Conservation (phyloP, 2,329 filamentous ascomycete genomes). For the Arthroderma sp. region DNA sequence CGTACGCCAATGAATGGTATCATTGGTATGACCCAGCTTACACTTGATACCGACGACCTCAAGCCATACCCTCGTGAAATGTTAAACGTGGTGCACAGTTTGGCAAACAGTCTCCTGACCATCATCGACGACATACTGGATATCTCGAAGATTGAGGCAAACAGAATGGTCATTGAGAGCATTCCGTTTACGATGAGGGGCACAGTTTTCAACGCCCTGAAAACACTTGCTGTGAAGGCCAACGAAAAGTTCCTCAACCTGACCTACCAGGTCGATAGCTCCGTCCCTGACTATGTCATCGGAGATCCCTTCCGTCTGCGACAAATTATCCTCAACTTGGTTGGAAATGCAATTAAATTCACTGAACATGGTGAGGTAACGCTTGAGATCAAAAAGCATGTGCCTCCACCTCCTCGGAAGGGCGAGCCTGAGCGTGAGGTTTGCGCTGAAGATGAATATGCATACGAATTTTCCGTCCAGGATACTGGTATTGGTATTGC, state of each 20-base stretch:
- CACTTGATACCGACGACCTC: conserved; percentile 85
- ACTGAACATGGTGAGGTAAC: conserved; percentile 95
- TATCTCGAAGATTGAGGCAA: conserved; percentile 73
- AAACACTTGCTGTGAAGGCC: conserved; percentile 91
- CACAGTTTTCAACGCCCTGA: conserved; percentile 93
- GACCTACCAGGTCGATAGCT: conserved; percentile 85
- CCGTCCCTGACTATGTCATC: conserved; percentile 86
- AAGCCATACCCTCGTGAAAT: conserved; percentile 95
- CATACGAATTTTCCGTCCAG: conserved; percentile 88
- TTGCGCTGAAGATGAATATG: conserved; percentile 64
- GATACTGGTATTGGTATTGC: conserved; percentile 97
- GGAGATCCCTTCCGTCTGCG: conserved; percentile 92
- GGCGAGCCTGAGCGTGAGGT: conserved; percentile 55
- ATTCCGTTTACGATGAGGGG: conserved; percentile 91
- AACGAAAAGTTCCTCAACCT: conserved; percentile 91
- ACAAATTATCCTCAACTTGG: conserved; percentile 93
- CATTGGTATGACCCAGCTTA: conserved; percentile 95
- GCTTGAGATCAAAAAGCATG: conserved; percentile 53
- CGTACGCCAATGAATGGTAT: conserved; percentile 96
- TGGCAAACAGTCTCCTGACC: conserved; percentile 89
- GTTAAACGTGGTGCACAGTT: conserved; percentile 94
- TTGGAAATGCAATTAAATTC: conserved; percentile 98
- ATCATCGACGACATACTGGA: conserved; percentile 78
- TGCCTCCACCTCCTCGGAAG: background rate
- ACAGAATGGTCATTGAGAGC: conserved; percentile 95